Base-by-base conservation (phyloP, 2,329 filamentous ascomycete species). In the Arthrobotrys conoides region DNA sequence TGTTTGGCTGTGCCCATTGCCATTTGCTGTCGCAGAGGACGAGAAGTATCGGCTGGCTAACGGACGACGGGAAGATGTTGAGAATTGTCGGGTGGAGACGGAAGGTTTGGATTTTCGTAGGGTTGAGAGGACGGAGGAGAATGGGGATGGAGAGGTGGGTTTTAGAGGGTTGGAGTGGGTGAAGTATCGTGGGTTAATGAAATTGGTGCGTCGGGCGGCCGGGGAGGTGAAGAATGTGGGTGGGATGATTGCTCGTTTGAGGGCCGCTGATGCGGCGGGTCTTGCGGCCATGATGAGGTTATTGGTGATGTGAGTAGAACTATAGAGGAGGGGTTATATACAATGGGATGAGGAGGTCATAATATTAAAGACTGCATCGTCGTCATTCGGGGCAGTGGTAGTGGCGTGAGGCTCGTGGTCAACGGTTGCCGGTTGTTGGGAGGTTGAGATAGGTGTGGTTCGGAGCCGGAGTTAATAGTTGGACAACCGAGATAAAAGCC, bases 1-100 rank as follows among this genome's bases (percentile, higher is more conserved):
- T 6, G 90, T 76, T 14, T 76, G 77, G 20, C 57, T 61, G 44
- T 65, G 53, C 33, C 44, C 55, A 72, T 41, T 79, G n/a, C 36
- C 49, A 33, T 63, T 51, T 5, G 71, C 36, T 30, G 38, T 51
- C 12, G 33, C 20, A 3, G 53, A 59, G 9, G 57, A 61, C 5
- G 57, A 61, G 57, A 61, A 61, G 57, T 61, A 61, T 20, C 57
- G 33, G 20, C 12, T 20, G 20, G 70, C 12, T 18, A 69, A 48
- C 12, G 71, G 33, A n/a, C 68, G n/a, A 57, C 68, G 49, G 30
- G 67, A 65, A 24, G 64, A 46, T 59, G 57, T 44, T 36, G 48
- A 61, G 67, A 67, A 71, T 49, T 44, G 48, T 64, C 66, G 79
- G 55, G 12, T 18, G 36, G 68, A 65, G 51, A 44, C 41, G 10